Evolutionary conservation across 1,284 basidiomycete species (phyloP), one percentile per base, ranked within the genome.

Genomic region (Boletus calvinii): DNA sequence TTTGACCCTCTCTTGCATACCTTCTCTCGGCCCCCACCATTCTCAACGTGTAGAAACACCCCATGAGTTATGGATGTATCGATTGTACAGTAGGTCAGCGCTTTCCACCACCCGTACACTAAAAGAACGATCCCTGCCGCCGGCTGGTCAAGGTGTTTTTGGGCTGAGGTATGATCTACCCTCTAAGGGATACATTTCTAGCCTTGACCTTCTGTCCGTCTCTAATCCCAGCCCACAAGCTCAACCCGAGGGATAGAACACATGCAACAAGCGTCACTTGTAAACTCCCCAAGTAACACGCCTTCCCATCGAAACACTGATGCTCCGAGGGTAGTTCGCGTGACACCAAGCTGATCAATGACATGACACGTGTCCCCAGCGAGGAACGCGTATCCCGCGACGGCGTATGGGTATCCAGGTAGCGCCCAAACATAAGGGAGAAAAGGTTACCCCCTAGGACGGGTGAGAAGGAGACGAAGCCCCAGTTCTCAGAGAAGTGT

Each of bases 401-500:
- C 0, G 64, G 52, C 6, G 79, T 80, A 62, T 94, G 87, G 5
- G 83, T 76, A 60, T 94, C 92, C 37, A 92, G 77, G 57, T 90
- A 86, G 37, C 73, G 74, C 1, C 94, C 94, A 63, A 95, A 96
- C 38, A 89, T 74, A 36, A 95, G 63, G 37, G 92, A 93, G 70
- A 94, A 92, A 1, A 92, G 47, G 71, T 95, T 96, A 0, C 90
- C 90, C 7, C 88, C 90, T 2, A 94, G 45, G 52, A 93, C 78
- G 1, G 94, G 92, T 0, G 87, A 81, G 17, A 94, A 71, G 7
- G 82, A 83, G 26, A 89, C 77, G 64, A 82, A 90, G 15, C 94
- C 94, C 85, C 85, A 94, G 68, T 95, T 96, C 71, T 93, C 86
- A 3, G 84, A 84, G 62, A 91, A 85, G 61, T 87, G 85, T 13